Evolutionary conservation across 805 yeast species (phyloP).

Genomic region (Candida orba): DNA sequence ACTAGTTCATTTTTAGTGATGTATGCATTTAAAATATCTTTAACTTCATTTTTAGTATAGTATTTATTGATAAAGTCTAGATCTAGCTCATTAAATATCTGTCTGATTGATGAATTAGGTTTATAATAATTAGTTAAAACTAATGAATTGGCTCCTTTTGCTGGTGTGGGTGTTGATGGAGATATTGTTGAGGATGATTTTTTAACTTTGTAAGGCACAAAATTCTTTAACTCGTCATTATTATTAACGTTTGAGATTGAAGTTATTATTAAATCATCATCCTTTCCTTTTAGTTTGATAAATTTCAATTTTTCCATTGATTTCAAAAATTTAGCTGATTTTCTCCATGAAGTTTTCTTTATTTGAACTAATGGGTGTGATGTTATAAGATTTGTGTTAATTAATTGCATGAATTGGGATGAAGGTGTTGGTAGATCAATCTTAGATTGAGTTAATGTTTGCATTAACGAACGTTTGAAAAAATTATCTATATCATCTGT

Average conservation of each 20-base stretch:
- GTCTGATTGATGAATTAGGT: slow-evolving; percentile 44
- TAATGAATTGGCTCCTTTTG: slow-evolving; percentile 19
- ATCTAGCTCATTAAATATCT: slow-evolving; percentile 38
- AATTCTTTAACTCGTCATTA: slow-evolving; percentile 45
- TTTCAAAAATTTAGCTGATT: slow-evolving; percentile 76
- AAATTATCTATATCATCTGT: slow-evolving; percentile 68
- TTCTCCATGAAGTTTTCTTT: slow-evolving; percentile 85
- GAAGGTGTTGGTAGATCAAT: slow-evolving; percentile 61
- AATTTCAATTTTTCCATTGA: slow-evolving; percentile 75
- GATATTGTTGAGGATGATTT: slow-evolving; percentile 21
- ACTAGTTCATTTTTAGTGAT: slow-evolving; percentile 46
- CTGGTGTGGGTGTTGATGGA: background rate
- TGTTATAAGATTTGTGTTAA: slow-evolving; percentile 68
- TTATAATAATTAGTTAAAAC: slow-evolving; percentile 50
- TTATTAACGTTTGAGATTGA: slow-evolving; percentile 38
- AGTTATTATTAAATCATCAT: slow-evolving; percentile 64
- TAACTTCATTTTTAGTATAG: slow-evolving; percentile 51
- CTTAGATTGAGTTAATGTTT: slow-evolving; percentile 52
- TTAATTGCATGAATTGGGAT: slow-evolving; percentile 65
- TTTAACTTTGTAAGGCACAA: slow-evolving; percentile 52
- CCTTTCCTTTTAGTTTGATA: slow-evolving; percentile 72
- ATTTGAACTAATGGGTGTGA: slow-evolving; percentile 51
- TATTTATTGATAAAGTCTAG: slow-evolving; percentile 27
- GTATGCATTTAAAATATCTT: slow-evolving; percentile 46
- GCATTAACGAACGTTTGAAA: slow-evolving; percentile 62